Evolutionary conservation across 140 eudicot species (phyloP).

Genomic region (Oenanthe javanica): DNA sequence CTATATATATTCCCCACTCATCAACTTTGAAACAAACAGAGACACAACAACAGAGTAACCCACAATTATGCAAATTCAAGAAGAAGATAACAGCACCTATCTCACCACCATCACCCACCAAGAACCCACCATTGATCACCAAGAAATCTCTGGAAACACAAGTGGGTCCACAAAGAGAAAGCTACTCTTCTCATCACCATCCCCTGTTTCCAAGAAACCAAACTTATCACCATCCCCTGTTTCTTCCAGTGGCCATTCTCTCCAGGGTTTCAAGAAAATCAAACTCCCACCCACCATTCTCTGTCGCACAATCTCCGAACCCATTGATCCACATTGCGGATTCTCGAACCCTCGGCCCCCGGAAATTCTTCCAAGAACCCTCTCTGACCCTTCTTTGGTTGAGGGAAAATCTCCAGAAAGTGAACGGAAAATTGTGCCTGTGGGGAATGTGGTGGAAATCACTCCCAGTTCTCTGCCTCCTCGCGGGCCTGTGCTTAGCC

Average conservation of each 20-base stretch:
- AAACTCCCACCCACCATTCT: constrained; percentile 2
- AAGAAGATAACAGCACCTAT: background rate
- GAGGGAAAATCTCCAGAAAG: background rate
- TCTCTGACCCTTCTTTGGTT: constrained; percentile 1
- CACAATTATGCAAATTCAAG: background rate
- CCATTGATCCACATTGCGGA: background rate
- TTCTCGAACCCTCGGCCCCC: background rate
- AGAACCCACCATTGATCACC: background rate
- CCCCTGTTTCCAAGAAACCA: constrained; percentile 17
- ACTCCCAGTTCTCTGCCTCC: constrained; percentile 3
- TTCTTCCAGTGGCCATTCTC: background rate
- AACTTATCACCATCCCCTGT: background rate
- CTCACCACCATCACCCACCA: background rate
- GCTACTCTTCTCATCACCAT: constrained; percentile 3
- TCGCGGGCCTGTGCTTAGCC: background rate
- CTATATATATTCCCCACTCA: background rate
- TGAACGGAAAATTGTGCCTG: background rate
- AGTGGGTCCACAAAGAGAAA: constrained; percentile 4
- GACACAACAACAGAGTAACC: background rate
- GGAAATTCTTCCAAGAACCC: background rate
- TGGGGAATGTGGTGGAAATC: background rate
- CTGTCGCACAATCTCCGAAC: constrained; percentile 11
- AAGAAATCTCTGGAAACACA: background rate
- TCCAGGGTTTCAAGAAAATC: constrained; percentile 16
- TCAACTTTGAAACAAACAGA: background rate